These are phyloP conservation scores for Colletotrichum karsti DNA, from an alignment of 2,329 filamentous ascomycete species.

Conservation along the genomic window DNA sequence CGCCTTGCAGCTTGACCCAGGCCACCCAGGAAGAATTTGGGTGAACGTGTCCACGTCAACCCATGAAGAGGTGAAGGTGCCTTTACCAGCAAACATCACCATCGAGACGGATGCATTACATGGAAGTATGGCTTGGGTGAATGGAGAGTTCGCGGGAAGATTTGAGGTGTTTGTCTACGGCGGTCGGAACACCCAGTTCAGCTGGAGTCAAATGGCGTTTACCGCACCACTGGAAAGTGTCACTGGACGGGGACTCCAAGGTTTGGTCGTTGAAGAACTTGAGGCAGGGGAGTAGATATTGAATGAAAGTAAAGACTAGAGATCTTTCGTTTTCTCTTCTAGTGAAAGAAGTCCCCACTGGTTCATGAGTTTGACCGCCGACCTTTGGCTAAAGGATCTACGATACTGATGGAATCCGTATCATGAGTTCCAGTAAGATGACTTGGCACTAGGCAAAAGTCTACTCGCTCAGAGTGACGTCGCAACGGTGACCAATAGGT, in stretches of 20 bases:
- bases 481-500: background rate
- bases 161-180: slow-evolving; percentile 65
- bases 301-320: background rate
- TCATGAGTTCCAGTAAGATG: no score
- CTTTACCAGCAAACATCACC: slow-evolving; percentile 41
- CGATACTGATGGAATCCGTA: no score
- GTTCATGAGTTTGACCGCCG: no score
- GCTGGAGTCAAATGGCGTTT: slow-evolving; percentile 66
- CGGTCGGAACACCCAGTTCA: slow-evolving; percentile 57
- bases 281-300: background rate
- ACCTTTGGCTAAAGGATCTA: no score
- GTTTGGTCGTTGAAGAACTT: background rate
- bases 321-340: no score
- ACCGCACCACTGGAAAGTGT: slow-evolving; percentile 54
- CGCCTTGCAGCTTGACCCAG: slow-evolving; percentile 55
- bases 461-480: background rate
- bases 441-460: no score
- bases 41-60: slow-evolving; percentile 54
- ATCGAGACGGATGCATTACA: slow-evolving; percentile 53
- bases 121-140: slow-evolving; percentile 58
- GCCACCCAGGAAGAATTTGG: slow-evolving; percentile 61
- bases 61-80: slow-evolving; percentile 49
- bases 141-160: slow-evolving; percentile 53
- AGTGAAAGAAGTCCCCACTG: no score
- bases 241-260: background rate